Base-by-base conservation (phyloP, 495 filamentous ascomycete genomes). In the Penicillium samsonianum region DNA sequence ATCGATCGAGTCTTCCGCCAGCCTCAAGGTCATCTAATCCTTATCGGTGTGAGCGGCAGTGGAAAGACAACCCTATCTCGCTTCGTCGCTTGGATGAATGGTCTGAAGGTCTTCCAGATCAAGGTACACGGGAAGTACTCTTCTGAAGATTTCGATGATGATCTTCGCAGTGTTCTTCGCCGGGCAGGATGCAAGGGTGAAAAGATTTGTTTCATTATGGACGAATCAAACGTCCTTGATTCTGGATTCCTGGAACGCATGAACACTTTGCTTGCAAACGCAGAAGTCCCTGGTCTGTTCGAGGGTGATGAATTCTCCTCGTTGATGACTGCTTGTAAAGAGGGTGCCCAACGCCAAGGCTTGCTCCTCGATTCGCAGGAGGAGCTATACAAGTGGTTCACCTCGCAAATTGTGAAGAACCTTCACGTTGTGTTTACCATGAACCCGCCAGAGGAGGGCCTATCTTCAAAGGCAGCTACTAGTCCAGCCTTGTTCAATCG, bases 171-270 rank as follows among this genome's bases (percentile, higher is more conserved):
- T 67, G 92, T 99, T 12, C 85, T 99, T 19, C 89, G 95, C 55
- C 84, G 94, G 44, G 92, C 89, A 60, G 94, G 94, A 47, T 98
- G 95, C 78, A 97, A 95, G 74, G 94, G 94, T 33, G 94, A 99
- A 70, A 99, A 97, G 80, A 95, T 99, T 40, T 98, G 95, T 78
- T 99, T 99, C 76, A 95, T 99, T 75, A 96, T 99, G 94, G 94
- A 99, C 64, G 94, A 99, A 78, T 88, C 92, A 7, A 99, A 99
- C 65, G 94, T 99, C 19, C 83, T 99, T 3, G 94, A 99, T 67
- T 99, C 94, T 16, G 94, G 93, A 35, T 99, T 99, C 85, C 72
- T 99, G 59, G 94, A 99, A 71, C 86, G 95, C 57, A 99, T 99
- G 94, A 99, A 99, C 61, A 99, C 94, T 1, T 80, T 99, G 22